phyloP scores from a whole-genome alignment of 768 basidiomycete species.

The Amanita exitialis region DNA sequence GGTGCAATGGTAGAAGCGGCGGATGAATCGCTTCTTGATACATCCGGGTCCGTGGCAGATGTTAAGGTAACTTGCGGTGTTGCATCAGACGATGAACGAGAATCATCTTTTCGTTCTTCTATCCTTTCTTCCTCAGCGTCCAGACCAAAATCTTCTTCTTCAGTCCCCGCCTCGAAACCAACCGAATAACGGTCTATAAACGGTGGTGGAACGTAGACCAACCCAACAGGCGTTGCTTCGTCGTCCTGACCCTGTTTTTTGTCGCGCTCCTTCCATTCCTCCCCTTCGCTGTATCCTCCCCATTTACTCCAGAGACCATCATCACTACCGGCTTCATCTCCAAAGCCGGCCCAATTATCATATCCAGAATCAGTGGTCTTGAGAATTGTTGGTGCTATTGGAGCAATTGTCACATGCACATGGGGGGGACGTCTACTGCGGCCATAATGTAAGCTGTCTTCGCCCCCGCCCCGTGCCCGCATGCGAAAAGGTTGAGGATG shows the following conservation, averaged over 20 bases:
- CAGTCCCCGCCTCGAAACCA: slow-evolving; percentile 13
- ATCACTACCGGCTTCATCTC: slow-evolving; percentile 33
- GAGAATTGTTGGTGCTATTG: slow-evolving; percentile 62
- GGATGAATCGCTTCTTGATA: background rate
- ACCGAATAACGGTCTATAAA: slow-evolving; percentile 26
- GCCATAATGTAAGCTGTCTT: slow-evolving; percentile 4
- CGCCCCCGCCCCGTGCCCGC: slow-evolving; percentile 7
- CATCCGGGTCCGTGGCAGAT: background rate
- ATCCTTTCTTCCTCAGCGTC: slow-evolving; percentile 16
- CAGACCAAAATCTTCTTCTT: slow-evolving; percentile 12
- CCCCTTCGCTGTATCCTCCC: slow-evolving; percentile 10
- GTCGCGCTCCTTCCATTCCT: slow-evolving; percentile 9
- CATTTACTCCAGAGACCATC: slow-evolving; percentile 19
- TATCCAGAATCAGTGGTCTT: slow-evolving; percentile 62
- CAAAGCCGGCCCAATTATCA: slow-evolving; percentile 34
- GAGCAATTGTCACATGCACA: slow-evolving; percentile 34
- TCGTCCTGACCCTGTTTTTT: slow-evolving; percentile 7
- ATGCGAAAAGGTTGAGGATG: slow-evolving; percentile 15
- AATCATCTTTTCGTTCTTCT: slow-evolving; percentile 8
- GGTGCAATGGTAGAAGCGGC: background rate
- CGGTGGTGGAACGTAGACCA: slow-evolving; percentile 58
- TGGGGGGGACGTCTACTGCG: slow-evolving; percentile 11
- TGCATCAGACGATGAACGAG: background rate
- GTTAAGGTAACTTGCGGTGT: background rate
- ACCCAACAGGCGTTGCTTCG: slow-evolving; percentile 46